A percentile compares a stretch with the other conserved stretches of the same genome.
Evolutionary conservation across 2,329 filamentous ascomycete species (phyloP).

Genomic region (Sarocladium oryzae): DNA sequence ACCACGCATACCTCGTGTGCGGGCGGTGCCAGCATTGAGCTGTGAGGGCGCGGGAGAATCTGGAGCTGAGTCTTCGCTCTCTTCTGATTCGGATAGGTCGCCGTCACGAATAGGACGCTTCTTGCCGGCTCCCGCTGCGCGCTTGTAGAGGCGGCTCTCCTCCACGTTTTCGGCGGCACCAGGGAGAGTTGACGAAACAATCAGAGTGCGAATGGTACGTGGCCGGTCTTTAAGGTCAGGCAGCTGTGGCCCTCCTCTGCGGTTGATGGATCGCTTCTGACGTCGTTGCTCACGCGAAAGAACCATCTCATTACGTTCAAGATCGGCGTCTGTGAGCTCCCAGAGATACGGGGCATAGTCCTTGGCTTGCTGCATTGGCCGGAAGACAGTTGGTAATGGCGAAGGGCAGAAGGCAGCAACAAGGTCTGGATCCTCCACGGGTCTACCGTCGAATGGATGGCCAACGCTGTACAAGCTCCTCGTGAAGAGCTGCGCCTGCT

Average conservation of each 20-base stretch:
- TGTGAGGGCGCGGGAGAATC: conserved; percentile 79
- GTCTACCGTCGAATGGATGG: conserved; percentile 90
- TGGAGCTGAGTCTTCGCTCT: conserved; percentile 79
- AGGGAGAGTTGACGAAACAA: conserved; percentile 88
- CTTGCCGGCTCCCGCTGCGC: conserved; percentile 53
- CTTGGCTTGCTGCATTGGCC: conserved; percentile 86
- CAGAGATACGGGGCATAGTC: conserved; percentile 92
- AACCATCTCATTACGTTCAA: conserved; percentile 85
- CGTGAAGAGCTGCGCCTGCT: conserved; percentile 91
- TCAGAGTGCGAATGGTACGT: conserved; percentile 83
- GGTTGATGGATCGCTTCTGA: conserved; percentile 92
- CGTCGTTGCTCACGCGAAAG: conserved; percentile 90
- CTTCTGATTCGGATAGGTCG: conserved; percentile 79
- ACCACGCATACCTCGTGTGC: conserved; percentile 82
- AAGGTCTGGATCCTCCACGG: conserved; percentile 86
- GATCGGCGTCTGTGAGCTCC: conserved; percentile 82
- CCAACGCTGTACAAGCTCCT: conserved; percentile 88
- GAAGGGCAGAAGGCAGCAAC: conserved; percentile 79
- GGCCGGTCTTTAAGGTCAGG: conserved; percentile 96
- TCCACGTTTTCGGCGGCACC: conserved; percentile 76
- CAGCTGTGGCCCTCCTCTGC: conserved; percentile 82
- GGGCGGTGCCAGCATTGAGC: conserved; percentile 66
- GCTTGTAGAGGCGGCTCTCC: conserved; percentile 82
- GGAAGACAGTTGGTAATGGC: conserved; percentile 75
- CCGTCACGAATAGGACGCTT: conserved; percentile 54